Conservation (phyloP, 176 grass and related monocot genomes). For the Raddia guianensis region DNA sequence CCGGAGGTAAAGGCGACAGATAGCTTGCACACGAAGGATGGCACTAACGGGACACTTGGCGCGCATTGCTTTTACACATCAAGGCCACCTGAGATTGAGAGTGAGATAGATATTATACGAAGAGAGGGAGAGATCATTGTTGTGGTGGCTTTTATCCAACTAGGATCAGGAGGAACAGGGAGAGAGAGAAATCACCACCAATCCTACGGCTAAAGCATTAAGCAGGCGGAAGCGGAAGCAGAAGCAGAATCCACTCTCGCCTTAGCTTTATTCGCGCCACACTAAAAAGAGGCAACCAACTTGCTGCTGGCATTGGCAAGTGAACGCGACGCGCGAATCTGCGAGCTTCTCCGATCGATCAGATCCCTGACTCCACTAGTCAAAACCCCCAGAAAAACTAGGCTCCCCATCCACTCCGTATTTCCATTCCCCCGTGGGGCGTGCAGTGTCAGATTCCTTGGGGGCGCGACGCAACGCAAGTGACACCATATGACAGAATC, state of each 20-base stretch:
- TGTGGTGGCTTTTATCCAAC: constrained; percentile 46
- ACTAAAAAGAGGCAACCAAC: constrained; percentile 25
- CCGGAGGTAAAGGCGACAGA: not conserved
- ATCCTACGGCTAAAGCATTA: constrained; percentile 32
- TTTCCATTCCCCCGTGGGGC: not conserved
- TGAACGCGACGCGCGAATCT: constrained; percentile 37
- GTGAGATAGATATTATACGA: constrained; percentile 17
- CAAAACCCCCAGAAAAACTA: constrained; percentile 40
- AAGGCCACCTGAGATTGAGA: constrained; percentile 29
- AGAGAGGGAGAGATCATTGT: not conserved
- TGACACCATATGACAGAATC: constrained; percentile 47
- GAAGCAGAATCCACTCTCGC: constrained; percentile 24
- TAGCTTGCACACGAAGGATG: constrained; percentile 28
- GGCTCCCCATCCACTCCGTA: not conserved
- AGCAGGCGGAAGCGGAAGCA: constrained; percentile 6
- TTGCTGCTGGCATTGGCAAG: not conserved
- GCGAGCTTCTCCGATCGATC: not conserved
- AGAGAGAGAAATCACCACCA: not conserved
- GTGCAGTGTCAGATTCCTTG: constrained; percentile 37
- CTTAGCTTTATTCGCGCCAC: constrained; percentile 42
- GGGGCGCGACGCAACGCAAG: not conserved
- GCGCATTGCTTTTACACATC: constrained; percentile 26
- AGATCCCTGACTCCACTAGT: constrained; percentile 45
- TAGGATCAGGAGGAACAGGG: constrained; percentile 23
- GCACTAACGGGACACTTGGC: not conserved